These are phyloP conservation scores for Phytophthora niederhauseri DNA, from an alignment of 352 stramenopile genomes.

Conservation along the genomic window DNA sequence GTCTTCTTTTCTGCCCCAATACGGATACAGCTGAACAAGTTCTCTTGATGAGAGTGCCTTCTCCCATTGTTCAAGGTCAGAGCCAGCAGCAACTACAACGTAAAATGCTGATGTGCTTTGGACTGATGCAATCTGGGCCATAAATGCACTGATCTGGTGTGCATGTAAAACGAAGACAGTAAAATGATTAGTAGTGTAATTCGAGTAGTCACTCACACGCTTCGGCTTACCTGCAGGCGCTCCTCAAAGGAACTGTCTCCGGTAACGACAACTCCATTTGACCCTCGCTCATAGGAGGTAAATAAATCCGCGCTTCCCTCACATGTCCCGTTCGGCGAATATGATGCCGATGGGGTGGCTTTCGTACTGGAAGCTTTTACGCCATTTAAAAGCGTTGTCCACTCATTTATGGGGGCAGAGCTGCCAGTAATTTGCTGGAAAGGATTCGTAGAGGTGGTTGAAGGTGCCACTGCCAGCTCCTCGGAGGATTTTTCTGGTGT, in stretches of 20 bases:
- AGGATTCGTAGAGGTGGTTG: conserved; percentile 29
- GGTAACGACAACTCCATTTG: conserved; percentile 38
- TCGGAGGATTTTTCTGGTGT: not conserved
- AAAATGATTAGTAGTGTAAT: not conserved
- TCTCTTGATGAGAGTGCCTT: conserved; percentile 32
- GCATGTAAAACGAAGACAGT: conserved; percentile 8
- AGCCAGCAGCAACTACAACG: conserved; percentile 48
- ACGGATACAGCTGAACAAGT: conserved; percentile 49
- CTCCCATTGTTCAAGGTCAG: conserved; percentile 51
- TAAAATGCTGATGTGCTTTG: conserved; percentile 45
- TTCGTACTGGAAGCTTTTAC: conserved; percentile 37
- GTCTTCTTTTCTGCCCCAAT: conserved; percentile 56
- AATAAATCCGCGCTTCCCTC: conserved; percentile 19
- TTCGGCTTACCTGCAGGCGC: conserved; percentile 30
- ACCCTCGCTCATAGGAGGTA: conserved; percentile 35
- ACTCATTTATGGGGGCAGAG: conserved; percentile 12
- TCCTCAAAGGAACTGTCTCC: conserved; percentile 25
- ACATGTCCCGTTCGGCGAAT: conserved; percentile 5
- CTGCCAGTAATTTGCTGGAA: conserved; percentile 26
- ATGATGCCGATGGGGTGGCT: conserved; percentile 2
- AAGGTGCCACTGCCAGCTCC: conserved; percentile 4
- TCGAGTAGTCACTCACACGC: not conserved
- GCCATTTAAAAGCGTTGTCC: conserved; percentile 28
- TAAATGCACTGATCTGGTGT: conserved; percentile 36
- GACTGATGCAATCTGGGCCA: conserved; percentile 35